phyloP scores from a whole-genome alignment of 1,284 basidiomycete species.

The Pseudozyma thailandica region DNA sequence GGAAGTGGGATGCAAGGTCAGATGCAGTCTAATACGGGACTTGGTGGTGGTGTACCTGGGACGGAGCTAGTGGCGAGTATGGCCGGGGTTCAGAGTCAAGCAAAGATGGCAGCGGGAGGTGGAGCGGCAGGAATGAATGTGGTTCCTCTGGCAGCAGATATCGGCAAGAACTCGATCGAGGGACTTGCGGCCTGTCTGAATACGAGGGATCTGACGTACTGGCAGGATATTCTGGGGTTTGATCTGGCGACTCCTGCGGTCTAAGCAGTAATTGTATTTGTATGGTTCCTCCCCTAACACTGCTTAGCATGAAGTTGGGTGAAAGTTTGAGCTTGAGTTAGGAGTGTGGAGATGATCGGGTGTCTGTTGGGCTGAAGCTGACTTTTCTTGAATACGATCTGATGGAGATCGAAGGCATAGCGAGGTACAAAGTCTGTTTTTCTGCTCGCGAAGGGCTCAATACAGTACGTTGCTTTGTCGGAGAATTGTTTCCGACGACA shows the following conservation, averaged over 20 bases:
- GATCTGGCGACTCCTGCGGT: slow-evolving; percentile 24
- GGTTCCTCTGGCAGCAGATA: slow-evolving; percentile 31
- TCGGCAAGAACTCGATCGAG: slow-evolving; percentile 43
- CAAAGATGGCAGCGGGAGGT: background rate
- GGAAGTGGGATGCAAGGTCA: background rate
- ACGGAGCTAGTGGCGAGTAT: background rate
- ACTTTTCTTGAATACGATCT: too few species aligned
- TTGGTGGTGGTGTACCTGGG: background rate
- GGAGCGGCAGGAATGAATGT: slow-evolving; percentile 13
- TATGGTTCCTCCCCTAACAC: too few species aligned
- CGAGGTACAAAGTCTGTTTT: too few species aligned
- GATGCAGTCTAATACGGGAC: background rate
- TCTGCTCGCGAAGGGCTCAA: too few species aligned
- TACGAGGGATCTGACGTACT: slow-evolving; percentile 37
- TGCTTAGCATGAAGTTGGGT: too few species aligned
- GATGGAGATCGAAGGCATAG: too few species aligned
- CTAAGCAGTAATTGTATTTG: background rate
- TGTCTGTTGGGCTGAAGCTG: too few species aligned
- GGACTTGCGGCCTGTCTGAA: slow-evolving; percentile 29
- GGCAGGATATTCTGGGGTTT: slow-evolving; percentile 43
- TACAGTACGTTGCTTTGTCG: too few species aligned
- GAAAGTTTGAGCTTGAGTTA: background rate
- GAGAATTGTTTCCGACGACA: too few species aligned
- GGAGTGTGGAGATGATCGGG: too few species aligned
- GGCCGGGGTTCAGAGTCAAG: background rate